Evolutionary conservation across 2,329 filamentous ascomycete species (phyloP).

Genomic region (Phialemonium atrogriseum): DNA sequence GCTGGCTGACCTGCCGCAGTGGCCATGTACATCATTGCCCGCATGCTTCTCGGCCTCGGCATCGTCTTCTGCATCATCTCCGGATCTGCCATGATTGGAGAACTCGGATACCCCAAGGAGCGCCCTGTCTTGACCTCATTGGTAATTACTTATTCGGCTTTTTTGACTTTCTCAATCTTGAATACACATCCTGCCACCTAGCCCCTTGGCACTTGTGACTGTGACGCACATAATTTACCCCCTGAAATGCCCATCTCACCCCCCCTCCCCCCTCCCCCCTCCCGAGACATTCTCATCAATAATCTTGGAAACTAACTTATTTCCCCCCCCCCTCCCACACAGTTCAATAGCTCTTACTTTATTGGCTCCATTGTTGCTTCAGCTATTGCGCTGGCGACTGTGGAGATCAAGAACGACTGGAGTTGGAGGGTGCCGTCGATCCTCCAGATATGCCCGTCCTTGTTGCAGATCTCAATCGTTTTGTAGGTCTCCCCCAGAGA

Average conservation of each 20-base stretch:
- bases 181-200: too few relatives aligned
- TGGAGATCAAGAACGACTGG: constrained; percentile 24
- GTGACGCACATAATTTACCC: too few relatives aligned
- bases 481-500: too few relatives aligned
- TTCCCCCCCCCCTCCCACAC: neutral
- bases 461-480: constrained; percentile 18
- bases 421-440: constrained; percentile 24
- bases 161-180: too few relatives aligned
- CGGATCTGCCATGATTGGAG: constrained; percentile 24
- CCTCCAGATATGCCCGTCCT: constrained; percentile 19
- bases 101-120: constrained; percentile 25
- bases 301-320: too few relatives aligned
- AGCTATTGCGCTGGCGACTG: constrained; percentile 25
- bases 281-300: too few relatives aligned
- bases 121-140: constrained; percentile 21
- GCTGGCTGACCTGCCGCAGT: too few relatives aligned
- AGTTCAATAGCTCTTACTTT: constrained; percentile 17
- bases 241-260: too few relatives aligned
- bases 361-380: constrained; percentile 26
- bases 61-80: constrained; percentile 25
- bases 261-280: neutral
- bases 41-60: constrained; percentile 24
- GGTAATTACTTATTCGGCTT: constrained; percentile 19
- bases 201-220: too few relatives aligned
- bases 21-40: constrained; percentile 23